Evolutionary conservation across 345 rosid genomes (phyloP).

Genomic region (Salix brachista): DNA sequence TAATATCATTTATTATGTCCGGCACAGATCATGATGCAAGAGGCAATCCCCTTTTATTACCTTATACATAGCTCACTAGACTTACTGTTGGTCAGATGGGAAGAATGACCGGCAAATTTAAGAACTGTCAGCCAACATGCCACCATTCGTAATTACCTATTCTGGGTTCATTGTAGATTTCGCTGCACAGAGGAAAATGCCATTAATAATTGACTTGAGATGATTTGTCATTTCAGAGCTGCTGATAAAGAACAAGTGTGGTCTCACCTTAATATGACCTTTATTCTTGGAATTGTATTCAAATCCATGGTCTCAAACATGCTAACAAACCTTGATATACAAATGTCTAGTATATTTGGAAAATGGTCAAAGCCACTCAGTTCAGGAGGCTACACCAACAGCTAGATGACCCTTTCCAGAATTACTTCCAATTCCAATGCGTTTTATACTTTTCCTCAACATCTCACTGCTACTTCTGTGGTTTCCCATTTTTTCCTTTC

Average conservation of each 20-base stretch:
- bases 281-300: neutral
- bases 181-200: neutral
- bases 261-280: neutral
- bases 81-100: neutral
- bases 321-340: neutral
- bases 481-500: conserved; percentile 26
- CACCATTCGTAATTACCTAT: conserved; percentile 7
- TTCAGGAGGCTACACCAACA: conserved; percentile 46
- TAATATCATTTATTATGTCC: neutral
- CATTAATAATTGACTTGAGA: neutral
- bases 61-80: neutral
- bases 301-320: neutral
- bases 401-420: conserved; percentile 35
- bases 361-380: neutral
- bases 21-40: neutral
- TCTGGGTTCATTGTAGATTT: conserved; percentile 6
- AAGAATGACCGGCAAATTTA: neutral
- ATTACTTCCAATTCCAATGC: conserved; percentile 24
- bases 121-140: neutral
- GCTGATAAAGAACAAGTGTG: neutral
- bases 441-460: conserved; percentile 38
- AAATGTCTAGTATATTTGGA: neutral
- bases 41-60: neutral
- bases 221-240: neutral
- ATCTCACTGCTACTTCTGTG: conserved; percentile 28